Conservation (phyloP, 2,329 filamentous ascomycete genomes). For the Colletotrichum melonis region DNA sequence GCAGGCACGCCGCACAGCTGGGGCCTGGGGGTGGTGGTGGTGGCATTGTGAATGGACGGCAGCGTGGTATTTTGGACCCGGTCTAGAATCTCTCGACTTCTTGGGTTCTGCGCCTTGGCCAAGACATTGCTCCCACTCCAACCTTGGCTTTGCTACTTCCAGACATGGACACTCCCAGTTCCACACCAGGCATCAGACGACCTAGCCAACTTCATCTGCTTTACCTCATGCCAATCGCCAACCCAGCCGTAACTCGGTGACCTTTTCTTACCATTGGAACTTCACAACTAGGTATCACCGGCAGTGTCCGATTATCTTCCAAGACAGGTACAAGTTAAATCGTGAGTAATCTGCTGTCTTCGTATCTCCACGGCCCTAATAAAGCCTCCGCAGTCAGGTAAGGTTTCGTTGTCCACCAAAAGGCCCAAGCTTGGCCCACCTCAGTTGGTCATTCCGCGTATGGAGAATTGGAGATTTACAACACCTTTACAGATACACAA, state of each 20-base stretch:
- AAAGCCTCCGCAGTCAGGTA: not conserved
- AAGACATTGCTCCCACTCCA: not conserved
- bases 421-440: too few species aligned
- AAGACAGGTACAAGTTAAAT: not conserved
- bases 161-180: not conserved
- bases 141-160: not conserved
- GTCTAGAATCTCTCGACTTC: slow-evolving; percentile 25
- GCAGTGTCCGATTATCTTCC: not conserved
- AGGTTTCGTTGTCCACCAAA: too few species aligned
- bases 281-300: not conserved
- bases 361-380: not conserved
- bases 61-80: slow-evolving; percentile 23
- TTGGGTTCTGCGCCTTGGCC: not conserved
- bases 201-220: not conserved
- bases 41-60: not conserved
- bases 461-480: not conserved
- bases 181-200: not conserved
- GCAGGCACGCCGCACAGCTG: not conserved
- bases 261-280: not conserved
- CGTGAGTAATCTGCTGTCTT: not conserved
- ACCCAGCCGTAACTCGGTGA: too few species aligned
- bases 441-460: too few species aligned
- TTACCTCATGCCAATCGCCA: not conserved
- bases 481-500: not conserved
- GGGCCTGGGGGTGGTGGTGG: too few species aligned